Base-by-base conservation (phyloP, 2,329 filamentous ascomycete genomes). In the Leptographium galeiforme region DNA sequence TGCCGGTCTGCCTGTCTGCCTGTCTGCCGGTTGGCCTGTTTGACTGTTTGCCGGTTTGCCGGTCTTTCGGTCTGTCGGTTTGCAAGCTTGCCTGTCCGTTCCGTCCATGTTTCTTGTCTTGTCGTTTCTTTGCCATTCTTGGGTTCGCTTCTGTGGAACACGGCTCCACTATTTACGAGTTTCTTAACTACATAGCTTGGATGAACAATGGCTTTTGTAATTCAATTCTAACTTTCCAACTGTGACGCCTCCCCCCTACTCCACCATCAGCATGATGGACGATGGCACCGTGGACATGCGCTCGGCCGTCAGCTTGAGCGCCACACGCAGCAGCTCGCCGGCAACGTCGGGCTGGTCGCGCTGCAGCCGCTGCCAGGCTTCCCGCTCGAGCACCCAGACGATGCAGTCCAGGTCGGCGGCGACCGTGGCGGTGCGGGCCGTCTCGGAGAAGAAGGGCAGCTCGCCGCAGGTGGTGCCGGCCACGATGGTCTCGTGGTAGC, bases 391-490 rank as follows among this genome's bases (percentile, higher is more conserved):
- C 57, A 85, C 69, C 93, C 93, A 98, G 7, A 85, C 81, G 0
- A 93, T 81, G 57, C 84, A 87, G 60, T 91, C 84, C 52, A 83
- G 78, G 65, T 97, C 90, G 2, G 88, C 88, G 45, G 83, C 75
- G 12, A 94, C 89, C 0, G 87, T 95, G 2, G 89, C 89, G 5
- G 90, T 97, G 18, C 93, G 79, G 51, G 80, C 75, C 1, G 91
- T 97, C 63, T 94, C 87, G 3, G 85, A 89, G 70, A 98, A 98
- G 71, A 98, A 98, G 0, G 93, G 93, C 52, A 98, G 69, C 70
- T 98, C 93, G 39, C 93, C 93, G 61, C 91, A 97, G 0, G 93
- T 96, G 1, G 93, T 93, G 16, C 93, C 93, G 0, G 90, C 87
- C 1, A 96, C 85, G 53, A 97, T 96, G 62, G 88, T 87, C 67